Evolutionary conservation across 345 rosid species (phyloP), one percentile per base, ranked within the genome.

Genomic region (Pelargonium nanum): DNA sequence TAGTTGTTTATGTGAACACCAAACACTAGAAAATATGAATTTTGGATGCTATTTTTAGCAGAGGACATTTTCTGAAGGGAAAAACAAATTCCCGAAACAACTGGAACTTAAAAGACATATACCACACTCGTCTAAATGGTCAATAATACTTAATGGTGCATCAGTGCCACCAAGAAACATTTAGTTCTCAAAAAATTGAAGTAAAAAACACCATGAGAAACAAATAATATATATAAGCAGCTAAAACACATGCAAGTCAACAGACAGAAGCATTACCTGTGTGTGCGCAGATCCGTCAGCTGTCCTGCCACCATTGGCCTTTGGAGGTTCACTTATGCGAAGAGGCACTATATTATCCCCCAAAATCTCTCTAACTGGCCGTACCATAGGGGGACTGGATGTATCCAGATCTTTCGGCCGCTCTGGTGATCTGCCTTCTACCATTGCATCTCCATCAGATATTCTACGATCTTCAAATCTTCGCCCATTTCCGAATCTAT

Each of bases 351-450:
- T 59, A 63, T 58, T 54, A 1, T 67, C 68, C 28, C 74, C 75
- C 55, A 64, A 55, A 40, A 72, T 57, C 63, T 75, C 85, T 51
- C 74, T 70, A 21, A 75, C 53, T 55, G 82, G 74, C 5, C 65
- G 72, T 19, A 66, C 72, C 19, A 65, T 75, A 0, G 80, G 69
- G 24, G 69, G 50, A 6, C 32, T 71, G 13, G 80, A 59, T 45
- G 20, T 67, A 54, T 72, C 73, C 63, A 22, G 61, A 59, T 63
- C 77, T 62, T 56, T 71, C 30, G 61, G 66, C 66, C 26, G 21
- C n/a, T 78, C 85, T 53, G 82, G 79, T 58, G 90, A 80, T 69
- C 67, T 75, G 64, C 72, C 77, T 53, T 58, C 75, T 52, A 30
- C 53, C 70, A 67, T 78, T 59, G 72, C 59, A 0, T 80, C 91